Evolutionary conservation across 176 grass and related monocot genomes (phyloP), one percentile per base, ranked within the genome.

Genomic region (Ensete glaucum): DNA sequence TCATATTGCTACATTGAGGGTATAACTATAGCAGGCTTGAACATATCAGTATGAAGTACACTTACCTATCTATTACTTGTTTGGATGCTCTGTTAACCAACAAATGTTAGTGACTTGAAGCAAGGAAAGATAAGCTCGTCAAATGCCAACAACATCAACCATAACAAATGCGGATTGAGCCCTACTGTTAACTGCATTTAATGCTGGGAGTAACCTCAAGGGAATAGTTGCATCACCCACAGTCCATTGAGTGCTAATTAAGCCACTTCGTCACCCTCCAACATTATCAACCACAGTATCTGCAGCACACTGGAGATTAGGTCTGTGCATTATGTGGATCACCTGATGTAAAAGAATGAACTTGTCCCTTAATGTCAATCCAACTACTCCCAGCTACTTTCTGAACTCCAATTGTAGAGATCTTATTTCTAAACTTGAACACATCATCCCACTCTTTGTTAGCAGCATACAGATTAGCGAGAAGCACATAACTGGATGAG

Each of bases 391-490:
- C 83, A 0, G 12, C 52, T 23, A 64, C 64, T 76, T 85, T 85
- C 20, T 76, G 63, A 80, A 56, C 57, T 76, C 83, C 83, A 64
- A 52, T 78, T 53, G 77, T 73, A n/a, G 52, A 70, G 48, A 76
- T 69, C 67, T 53, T 34, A 19, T 85, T 72, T 71, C 83, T 85
- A 68, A 76, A 64, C 43, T 71, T 25, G 2, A 63, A 55, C 54
- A 72, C 77, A 69, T 71, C 72, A 85, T 50, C n/a, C 83, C 83
- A 85, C 67, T 76, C 72, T 63, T 76, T 52, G 58, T 71, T 80
- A 62, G 23, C 71, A 76, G 67, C 52, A 53, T 62, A 24, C 64
- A 80, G 70, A 50, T 85, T 85, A 13, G 83, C 73, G 17, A 85
- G 55, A 51, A 76, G 77, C 34, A 65, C 75, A 62, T 77, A 77